Evolutionary conservation across 1,284 basidiomycete species (phyloP).

Genomic region (Flammula alnicola): DNA sequence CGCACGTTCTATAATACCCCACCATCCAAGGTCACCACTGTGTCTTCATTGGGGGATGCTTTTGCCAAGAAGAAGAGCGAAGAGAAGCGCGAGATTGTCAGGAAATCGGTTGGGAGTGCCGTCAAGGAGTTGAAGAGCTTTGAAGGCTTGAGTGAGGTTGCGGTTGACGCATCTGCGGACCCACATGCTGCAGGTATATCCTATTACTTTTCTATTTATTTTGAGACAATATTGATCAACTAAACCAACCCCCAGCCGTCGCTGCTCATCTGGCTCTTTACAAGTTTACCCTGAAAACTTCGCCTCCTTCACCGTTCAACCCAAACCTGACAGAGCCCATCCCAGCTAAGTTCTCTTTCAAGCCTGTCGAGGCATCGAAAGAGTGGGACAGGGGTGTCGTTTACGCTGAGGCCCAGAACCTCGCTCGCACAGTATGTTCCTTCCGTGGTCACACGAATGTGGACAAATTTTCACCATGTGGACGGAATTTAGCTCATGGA

Average conservation of each 20-base stretch:
- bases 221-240: too few species aligned
- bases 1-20: conserved; percentile 66
- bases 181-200: conserved; percentile 73
- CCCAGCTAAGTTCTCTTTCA: conserved; percentile 53
- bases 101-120: conserved; percentile 69
- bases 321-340: conserved; percentile 52
- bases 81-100: conserved; percentile 63
- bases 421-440: conserved; percentile 70
- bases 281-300: conserved; percentile 79
- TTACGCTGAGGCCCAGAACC: conserved; percentile 83
- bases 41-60: conserved; percentile 67
- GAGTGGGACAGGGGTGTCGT: conserved; percentile 76
- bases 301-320: conserved; percentile 61
- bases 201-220: not conserved
- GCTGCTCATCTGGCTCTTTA: conserved; percentile 77
- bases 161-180: conserved; percentile 66
- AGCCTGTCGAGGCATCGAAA: conserved; percentile 47
- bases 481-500: conserved; percentile 67
- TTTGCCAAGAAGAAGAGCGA: conserved; percentile 54
- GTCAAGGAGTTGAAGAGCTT: conserved; percentile 67
- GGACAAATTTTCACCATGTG: conserved; percentile 3
- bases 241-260: too few species aligned
- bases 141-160: conserved; percentile 60
- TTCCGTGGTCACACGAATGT: conserved; percentile 7
- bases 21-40: conserved; percentile 49